Base-by-base conservation (phyloP, 208 protist genomes). In the Crithidia mellificae region DNA sequence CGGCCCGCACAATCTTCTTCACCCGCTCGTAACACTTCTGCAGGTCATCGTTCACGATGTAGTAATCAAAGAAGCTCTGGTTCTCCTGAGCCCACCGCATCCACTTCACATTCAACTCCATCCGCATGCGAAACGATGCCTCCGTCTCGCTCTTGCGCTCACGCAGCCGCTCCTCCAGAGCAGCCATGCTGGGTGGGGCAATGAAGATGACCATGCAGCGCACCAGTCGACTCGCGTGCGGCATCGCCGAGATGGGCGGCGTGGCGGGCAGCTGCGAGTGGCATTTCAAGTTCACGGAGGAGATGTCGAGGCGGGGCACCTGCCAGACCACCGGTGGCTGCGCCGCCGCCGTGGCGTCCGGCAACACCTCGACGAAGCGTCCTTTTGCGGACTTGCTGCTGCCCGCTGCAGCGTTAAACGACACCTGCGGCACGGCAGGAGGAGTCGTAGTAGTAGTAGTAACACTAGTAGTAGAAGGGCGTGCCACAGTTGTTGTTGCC, bases 141-240 rank as follows among this genome's bases (percentile, higher is more conserved):
- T 81, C 66, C 2, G 88, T 88, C 77, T 98, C 96, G 11, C 89
- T 96, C 9, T 88, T 82, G 25, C 95, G 90, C 32, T 65, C 67
- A 8, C 78, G 72, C 57, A 98, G 80, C 24, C 95, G 85, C 68
- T 62, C 17, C 63, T 93, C 79, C 11, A 97, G 79, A 44, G 58
- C 77, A 41, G 77, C 52, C 46, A 95, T 70, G 20, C 43, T 77
- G 15, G 93, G 89, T 12, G 88, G 78, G n/a, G 73, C 66, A 20
- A 97, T 73, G 43, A 96, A 95, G 20, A 97, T 69, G 67, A 91
- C 64, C 36, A 67, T 78, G 72, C 76, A 82, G 36, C 74, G 79
- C 71, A 84, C 67, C 15, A 74, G 56, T 17, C 62, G 78, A 27
- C 32, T 49, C n/a, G 36, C 63, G 7, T 46, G 25, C 12, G 52